A percentile compares a stretch with the other conserved stretches of the same genome.
These are phyloP conservation scores for Aphanoascus verrucosus DNA, from an alignment of 2,329 filamentous ascomycete species.

Conservation along the genomic window DNA sequence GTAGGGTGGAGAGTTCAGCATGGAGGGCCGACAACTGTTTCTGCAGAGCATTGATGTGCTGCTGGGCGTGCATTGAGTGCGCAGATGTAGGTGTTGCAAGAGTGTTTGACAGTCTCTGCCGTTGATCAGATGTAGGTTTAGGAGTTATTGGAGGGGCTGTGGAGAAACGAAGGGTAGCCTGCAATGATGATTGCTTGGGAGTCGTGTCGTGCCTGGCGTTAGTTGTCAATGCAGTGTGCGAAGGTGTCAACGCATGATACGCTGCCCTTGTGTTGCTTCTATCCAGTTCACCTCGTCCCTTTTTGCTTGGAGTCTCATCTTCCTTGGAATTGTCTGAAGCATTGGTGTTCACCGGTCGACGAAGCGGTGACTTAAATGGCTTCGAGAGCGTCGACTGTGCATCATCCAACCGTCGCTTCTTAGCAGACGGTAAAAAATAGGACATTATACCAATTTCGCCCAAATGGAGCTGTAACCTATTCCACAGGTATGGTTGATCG, in stretches of 20 bases:
- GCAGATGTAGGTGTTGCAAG: not conserved
- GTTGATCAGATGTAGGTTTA: not conserved
- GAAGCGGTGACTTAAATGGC: conserved; percentile 62
- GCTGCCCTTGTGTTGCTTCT: not conserved
- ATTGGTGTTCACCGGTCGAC: conserved; percentile 28
- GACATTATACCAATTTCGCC: not conserved
- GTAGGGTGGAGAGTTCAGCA: conserved; percentile 25
- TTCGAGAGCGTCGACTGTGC: conserved; percentile 51
- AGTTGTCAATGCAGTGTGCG: not conserved
- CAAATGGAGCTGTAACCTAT: not conserved
- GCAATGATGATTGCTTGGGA: not conserved
- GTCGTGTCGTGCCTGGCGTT: not conserved
- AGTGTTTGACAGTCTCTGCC: not conserved
- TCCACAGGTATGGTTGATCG: not conserved
- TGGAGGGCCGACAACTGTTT: conserved; percentile 28
- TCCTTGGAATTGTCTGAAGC: not conserved
- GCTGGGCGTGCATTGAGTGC: not conserved
- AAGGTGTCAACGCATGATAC: not conserved
- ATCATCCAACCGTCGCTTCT: conserved; percentile 53
- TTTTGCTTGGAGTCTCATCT: not conserved
- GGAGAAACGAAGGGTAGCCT: not conserved
- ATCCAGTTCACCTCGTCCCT: not conserved
- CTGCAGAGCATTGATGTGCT: conserved; percentile 35
- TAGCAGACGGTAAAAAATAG: conserved; percentile 28
- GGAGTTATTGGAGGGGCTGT: not conserved